These are phyloP conservation scores for Umbilicaria muhlenbergii DNA, from an alignment of 495 filamentous ascomycete species.

Conservation along the genomic window DNA sequence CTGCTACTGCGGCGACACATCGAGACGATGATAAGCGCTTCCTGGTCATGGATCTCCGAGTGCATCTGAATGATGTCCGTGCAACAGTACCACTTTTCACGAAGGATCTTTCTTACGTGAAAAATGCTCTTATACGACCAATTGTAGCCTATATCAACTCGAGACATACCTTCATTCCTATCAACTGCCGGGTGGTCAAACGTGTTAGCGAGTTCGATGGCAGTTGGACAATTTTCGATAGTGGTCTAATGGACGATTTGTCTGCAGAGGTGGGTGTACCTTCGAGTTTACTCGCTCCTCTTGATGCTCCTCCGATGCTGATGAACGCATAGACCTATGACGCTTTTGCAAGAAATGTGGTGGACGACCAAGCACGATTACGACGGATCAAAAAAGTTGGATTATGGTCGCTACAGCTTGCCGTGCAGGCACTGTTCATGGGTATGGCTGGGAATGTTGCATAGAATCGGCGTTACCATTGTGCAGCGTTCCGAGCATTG, in stretches of 20 bases:
- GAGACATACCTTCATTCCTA: constrained; percentile 79
- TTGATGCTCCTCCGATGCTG: constrained; percentile 7
- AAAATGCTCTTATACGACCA: constrained; percentile 83
- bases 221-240: constrained; percentile 89
- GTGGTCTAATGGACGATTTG: constrained; percentile 88
- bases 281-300: neutral
- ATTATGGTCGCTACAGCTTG: constrained; percentile 82
- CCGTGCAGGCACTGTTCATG: constrained; percentile 87
- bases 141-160: constrained; percentile 99
- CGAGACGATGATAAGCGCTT: constrained; percentile 45
- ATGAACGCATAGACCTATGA: constrained; percentile 49
- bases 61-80: constrained; percentile 83
- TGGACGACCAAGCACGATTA: constrained; percentile 69
- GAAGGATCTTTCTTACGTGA: constrained; percentile 80
- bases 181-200: constrained; percentile 89
- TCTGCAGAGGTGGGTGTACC: constrained; percentile 52
- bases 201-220: constrained; percentile 78
- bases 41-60: constrained; percentile 73
- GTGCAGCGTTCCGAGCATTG: too few species aligned
- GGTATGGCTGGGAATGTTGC: constrained; percentile 82
- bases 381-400: constrained; percentile 90
- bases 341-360: constrained; percentile 78
- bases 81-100: constrained; percentile 88
- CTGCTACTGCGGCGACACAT: constrained; percentile 2
- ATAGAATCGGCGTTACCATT: constrained; percentile 14